A percentile compares a stretch with the other conserved stretches of the same genome.
Conservation (phyloP, 2,329 filamentous ascomycete genomes). For the Fusarium sp. region DNA sequence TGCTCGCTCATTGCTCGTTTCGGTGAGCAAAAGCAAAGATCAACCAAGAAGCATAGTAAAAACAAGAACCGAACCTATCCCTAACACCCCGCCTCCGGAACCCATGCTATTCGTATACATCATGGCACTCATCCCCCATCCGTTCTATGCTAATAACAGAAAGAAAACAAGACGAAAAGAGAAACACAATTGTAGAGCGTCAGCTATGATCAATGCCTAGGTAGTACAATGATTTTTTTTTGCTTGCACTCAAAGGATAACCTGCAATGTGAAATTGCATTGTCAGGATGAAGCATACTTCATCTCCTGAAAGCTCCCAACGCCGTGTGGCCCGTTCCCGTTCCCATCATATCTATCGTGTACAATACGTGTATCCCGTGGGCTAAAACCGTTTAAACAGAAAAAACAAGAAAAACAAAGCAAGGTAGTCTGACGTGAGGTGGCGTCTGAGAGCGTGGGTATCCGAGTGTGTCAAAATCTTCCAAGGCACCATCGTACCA, state of each 20-base stretch:
- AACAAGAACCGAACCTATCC: slow-evolving; percentile 10
- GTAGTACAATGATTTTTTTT: slow-evolving; percentile 18
- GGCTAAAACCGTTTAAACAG: slow-evolving; percentile 25
- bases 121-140: slow-evolving; percentile 34
- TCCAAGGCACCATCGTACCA: background rate
- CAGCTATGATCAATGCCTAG: slow-evolving; percentile 12
- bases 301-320: slow-evolving; percentile 29
- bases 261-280: slow-evolving; percentile 1
- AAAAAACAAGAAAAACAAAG: background rate
- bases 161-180: background rate
- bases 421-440: background rate
- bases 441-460: background rate
- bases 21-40: slow-evolving; percentile 5
- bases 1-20: background rate
- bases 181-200: background rate
- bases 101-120: slow-evolving; percentile 43
- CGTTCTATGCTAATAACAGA: slow-evolving; percentile 24
- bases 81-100: slow-evolving; percentile 34
- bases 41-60: slow-evolving; percentile 9
- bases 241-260: slow-evolving; percentile 12
- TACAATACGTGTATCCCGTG: slow-evolving; percentile 32
- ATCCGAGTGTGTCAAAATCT: background rate
- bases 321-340: slow-evolving; percentile 34
- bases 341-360: slow-evolving; percentile 39
- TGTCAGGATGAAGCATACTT: slow-evolving; percentile 8